Conservation (phyloP, 441 rosid species). For the Hura crepitans region DNA sequence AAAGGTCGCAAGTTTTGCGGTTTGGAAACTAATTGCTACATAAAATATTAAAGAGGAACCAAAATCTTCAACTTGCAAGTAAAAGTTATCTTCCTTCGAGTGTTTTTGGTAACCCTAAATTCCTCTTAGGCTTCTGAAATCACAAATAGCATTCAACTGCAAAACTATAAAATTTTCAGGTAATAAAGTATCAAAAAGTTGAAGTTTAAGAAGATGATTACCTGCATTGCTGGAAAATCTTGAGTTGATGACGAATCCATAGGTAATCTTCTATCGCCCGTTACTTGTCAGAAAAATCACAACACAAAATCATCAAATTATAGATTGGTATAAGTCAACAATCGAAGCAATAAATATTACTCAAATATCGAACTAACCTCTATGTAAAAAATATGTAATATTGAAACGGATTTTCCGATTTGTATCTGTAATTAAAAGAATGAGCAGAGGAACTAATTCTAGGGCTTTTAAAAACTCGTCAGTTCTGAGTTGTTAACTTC, state of each 20-base stretch:
- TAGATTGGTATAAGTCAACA: neutral
- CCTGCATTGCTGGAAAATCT: constrained; percentile 38
- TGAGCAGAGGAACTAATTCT: neutral
- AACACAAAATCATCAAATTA: neutral
- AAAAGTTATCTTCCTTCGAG: neutral
- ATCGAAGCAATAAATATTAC: neutral
- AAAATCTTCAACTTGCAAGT: neutral
- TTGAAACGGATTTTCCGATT: neutral
- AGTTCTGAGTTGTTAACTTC: too few species aligned
- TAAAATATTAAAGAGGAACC: neutral
- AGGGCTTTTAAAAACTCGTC: neutral
- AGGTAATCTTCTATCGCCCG: neutral
- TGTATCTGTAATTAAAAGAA: neutral
- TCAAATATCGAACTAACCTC: neutral
- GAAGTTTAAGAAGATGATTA: constrained; percentile 1
- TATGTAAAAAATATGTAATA: too few species aligned
- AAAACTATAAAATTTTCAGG: neutral
- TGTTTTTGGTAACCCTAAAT: neutral
- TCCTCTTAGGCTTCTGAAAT: neutral
- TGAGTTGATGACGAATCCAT: constrained; percentile 37
- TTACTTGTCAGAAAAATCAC: neutral
- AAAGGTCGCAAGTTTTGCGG: too few species aligned
- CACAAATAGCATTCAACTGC: neutral
- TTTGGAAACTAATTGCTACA: neutral
- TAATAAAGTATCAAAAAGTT: neutral